A percentile compares a stretch with the other conserved stretches of the same genome.
These are phyloP conservation scores for Potentilla sterilis DNA, from an alignment of 306 rosid species.

Conservation along the genomic window DNA sequence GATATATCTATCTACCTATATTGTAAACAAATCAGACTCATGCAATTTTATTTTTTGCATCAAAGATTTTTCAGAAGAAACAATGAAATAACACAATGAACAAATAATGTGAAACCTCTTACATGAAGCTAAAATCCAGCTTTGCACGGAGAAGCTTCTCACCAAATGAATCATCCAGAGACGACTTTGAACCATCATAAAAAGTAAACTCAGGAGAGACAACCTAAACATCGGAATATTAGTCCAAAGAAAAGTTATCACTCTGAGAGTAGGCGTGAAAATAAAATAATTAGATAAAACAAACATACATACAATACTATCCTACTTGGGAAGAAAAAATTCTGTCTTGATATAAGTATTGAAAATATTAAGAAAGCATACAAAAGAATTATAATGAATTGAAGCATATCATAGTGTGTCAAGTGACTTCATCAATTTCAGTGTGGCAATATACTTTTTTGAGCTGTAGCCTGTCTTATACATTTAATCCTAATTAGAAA, in stretches of 20 bases:
- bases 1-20: not conserved
- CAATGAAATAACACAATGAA: not conserved
- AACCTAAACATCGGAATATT: constrained; percentile 50
- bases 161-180: constrained; percentile 76
- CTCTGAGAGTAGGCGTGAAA: constrained; percentile 7
- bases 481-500: not conserved
- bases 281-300: not conserved
- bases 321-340: not conserved
- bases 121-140: constrained; percentile 96
- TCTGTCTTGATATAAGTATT: not conserved
- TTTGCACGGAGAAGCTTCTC: constrained; percentile 99
- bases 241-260: constrained; percentile 15
- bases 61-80: not conserved
- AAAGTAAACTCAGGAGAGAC: constrained; percentile 92
- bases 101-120: constrained; percentile 29
- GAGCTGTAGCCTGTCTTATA: not conserved
- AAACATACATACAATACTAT: constrained; percentile 3
- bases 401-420: not conserved
- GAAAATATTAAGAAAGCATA: not conserved
- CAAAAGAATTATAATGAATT: not conserved
- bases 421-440: not conserved
- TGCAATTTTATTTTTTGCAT: not conserved
- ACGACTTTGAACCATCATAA: constrained; percentile 92
- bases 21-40: not conserved
- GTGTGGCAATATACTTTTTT: not conserved